Evolutionary conservation across 1,139 yeast genomes (phyloP), one percentile per base, ranked within the genome.

Genomic region (Arxiozyma heterogenica): DNA sequence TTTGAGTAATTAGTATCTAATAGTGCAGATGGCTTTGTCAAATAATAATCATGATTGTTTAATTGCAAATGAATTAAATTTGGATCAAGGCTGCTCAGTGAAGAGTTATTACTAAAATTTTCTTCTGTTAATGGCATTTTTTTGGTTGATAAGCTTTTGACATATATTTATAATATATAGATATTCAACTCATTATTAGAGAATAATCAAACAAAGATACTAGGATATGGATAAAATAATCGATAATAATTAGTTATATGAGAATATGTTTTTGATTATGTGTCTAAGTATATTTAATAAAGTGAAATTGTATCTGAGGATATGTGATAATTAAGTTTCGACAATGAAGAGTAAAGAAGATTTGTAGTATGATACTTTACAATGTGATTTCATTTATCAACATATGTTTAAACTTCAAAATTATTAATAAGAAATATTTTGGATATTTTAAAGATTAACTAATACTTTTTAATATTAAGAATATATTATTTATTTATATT

Each of bases 41-140:
- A 88, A 65, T 87, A 89, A 20, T 80, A 73, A 66, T 89, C 96
- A 60, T 77, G 80, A 57, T 69, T 61, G 57, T 74, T 74, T 52
- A 74, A 55, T 59, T 73, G 77, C 18, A 67, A 47, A 47, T 61
- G 61, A 50, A 61, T 58, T 49, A 52, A 52, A 34, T 54, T 60
- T 44, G 47, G 41, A 18, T 53, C 50, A 34, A 56, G 43, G 25
- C 47, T 45, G 11, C 46, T 25, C 20, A 30, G 17, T 22, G 18
- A 22, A 15, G 23, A 41, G 34, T 12, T 44, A 11, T 12, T 21
- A 12, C 43, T 21, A 15, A 17, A 39, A 18, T 41, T 27, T 17
- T 41, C 30, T 22, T 39, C 44, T 22, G 21, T 6, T 47, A 27
- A n/a, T 27, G 30, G 18, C 47, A 45, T 45, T 25, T 46, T 41